Percentiles rank a stretch among this genome's conserved stretches.
phyloP scores from a whole-genome alignment of 768 basidiomycete species.

The Daedalea quercina region DNA sequence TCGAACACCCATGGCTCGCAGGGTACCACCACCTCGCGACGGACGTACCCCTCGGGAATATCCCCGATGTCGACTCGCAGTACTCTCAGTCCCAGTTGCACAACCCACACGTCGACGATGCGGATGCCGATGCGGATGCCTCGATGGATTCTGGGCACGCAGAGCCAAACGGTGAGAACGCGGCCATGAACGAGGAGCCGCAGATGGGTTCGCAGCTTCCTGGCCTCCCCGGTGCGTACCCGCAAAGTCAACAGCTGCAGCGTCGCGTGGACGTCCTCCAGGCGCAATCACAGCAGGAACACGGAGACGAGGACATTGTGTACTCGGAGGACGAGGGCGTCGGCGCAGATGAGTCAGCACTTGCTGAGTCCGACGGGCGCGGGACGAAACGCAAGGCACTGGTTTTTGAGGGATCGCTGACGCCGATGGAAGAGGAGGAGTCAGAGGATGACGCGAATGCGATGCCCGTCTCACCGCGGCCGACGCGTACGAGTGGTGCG shows the following conservation, averaged over 20 bases:
- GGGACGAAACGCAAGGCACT: constrained; percentile 29
- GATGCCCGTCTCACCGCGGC: neutral
- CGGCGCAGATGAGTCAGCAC: constrained; percentile 5
- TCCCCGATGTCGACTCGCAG: constrained; percentile 52
- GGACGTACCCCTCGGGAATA: neutral
- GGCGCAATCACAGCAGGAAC: constrained; percentile 28
- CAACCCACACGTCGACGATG: neutral
- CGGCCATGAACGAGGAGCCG: constrained; percentile 5
- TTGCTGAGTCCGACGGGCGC: constrained; percentile 16
- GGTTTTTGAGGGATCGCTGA: constrained; percentile 15
- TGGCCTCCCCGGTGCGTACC: constrained; percentile 4
- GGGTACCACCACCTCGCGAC: neutral
- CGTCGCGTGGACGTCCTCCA: constrained; percentile 14
- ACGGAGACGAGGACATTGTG: constrained; percentile 33
- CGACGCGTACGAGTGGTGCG: neutral
- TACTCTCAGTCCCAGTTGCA: constrained; percentile 27
- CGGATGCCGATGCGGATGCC: neutral
- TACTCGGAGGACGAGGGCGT: constrained; percentile 11
- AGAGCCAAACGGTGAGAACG: neutral
- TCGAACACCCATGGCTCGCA: constrained; percentile 72
- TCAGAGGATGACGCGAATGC: constrained; percentile 8
- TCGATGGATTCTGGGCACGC: neutral
- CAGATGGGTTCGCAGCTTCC: neutral
- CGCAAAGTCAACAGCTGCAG: constrained; percentile 6
- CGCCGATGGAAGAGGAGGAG: constrained; percentile 15